phyloP scores from a whole-genome alignment of 2,329 filamentous ascomycete genomes.

The Didymella glomerata region DNA sequence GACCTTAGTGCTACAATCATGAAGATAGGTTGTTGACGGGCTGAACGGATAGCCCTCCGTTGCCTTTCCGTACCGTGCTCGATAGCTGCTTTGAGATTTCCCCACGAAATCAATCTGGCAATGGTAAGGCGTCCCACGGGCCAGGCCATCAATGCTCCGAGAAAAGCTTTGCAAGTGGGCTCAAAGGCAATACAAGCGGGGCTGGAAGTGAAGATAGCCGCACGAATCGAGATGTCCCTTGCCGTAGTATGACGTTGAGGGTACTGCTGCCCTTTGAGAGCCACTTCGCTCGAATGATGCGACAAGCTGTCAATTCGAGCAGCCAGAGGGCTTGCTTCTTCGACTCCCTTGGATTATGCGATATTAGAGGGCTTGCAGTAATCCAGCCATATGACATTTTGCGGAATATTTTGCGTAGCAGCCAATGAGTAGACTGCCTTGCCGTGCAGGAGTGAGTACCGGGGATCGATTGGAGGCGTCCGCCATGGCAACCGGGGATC shows the following conservation, averaged over 20 bases:
- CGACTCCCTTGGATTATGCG: slow-evolving; percentile 9
- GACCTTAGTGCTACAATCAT: not conserved
- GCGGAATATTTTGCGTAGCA: slow-evolving; percentile 1
- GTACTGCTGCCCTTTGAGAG: slow-evolving; percentile 1
- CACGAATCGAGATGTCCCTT: slow-evolving; percentile 12
- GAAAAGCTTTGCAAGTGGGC: slow-evolving; percentile 5
- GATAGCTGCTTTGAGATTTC: slow-evolving; percentile 1
- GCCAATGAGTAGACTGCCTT: slow-evolving; percentile 27
- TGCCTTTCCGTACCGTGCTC: not conserved
- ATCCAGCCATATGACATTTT: slow-evolving; percentile 22
- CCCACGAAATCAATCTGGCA: slow-evolving; percentile 7
- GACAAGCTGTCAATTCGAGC: not conserved
- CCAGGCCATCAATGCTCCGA: slow-evolving; percentile 4
- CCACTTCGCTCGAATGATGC: slow-evolving; percentile 5
- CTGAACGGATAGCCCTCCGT: not conserved
- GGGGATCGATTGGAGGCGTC: slow-evolving; percentile 26
- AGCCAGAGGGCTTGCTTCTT: slow-evolving; percentile 4
- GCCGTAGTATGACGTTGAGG: slow-evolving; percentile 8
- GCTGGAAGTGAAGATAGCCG: slow-evolving; percentile 4
- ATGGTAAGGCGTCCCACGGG: slow-evolving; percentile 7
- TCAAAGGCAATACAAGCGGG: slow-evolving; percentile 8
- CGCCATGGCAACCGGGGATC: slow-evolving; percentile 36
- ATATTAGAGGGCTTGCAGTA: slow-evolving; percentile 26
- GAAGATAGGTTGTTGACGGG: not conserved
- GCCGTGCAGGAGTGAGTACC: slow-evolving; percentile 19